phyloP scores from a whole-genome alignment of 441 rosid species.

The Gossypium schwendimanii region DNA sequence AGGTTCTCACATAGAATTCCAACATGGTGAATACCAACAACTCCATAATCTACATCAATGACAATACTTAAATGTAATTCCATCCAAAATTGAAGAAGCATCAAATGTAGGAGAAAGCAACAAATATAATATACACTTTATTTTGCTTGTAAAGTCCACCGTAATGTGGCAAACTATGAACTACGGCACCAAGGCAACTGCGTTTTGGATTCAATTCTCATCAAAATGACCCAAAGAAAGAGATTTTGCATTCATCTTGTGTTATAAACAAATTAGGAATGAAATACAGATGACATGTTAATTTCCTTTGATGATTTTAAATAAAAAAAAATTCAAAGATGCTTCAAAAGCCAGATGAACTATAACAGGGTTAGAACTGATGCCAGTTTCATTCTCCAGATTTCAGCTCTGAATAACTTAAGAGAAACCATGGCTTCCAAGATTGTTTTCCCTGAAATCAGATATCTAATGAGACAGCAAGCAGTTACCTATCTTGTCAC shows the following conservation, averaged over 20 bases:
- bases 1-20: constrained; percentile 77
- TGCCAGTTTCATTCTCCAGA: neutral
- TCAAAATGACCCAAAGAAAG: neutral
- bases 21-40: constrained; percentile 76
- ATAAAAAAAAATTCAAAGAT: neutral
- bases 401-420: neutral
- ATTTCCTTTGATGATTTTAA: neutral
- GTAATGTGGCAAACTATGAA: neutral
- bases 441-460: neutral
- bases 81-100: neutral
- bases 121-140: neutral
- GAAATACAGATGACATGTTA: neutral
- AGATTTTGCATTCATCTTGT: constrained; percentile 2
- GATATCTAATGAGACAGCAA: neutral
- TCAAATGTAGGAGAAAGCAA: neutral
- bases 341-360: neutral
- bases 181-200: neutral
- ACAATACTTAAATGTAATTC: neutral
- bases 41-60: constrained; percentile 59
- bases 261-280: neutral
- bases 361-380: neutral
- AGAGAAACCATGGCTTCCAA: neutral
- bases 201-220: neutral
- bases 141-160: neutral
- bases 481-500: constrained; percentile 44